Base-by-base conservation (phyloP, 495 filamentous ascomycete genomes). In the Lophium mytilinum region DNA sequence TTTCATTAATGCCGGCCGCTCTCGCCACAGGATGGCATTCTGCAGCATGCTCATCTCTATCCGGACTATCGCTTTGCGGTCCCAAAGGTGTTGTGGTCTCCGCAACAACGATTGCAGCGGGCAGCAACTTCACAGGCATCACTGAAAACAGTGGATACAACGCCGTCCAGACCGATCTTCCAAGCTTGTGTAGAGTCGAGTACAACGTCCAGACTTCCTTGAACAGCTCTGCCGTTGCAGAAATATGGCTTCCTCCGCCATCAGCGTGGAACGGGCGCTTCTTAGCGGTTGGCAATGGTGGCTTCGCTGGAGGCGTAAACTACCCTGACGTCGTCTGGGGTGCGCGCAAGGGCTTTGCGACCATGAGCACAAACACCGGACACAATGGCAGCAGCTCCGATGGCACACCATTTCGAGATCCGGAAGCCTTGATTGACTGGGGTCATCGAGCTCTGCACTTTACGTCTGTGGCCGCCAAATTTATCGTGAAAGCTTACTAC, bases 291-390 rank as follows among this genome's bases (percentile, higher is more conserved):
- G 79, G 79, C 0, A 80, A 80, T 59, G 75, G 76, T 30, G 79
- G 75, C 0, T 80, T 77, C 53, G 73, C 69, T 9, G 76, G 78
- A 11, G 79, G 79, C 0, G 77, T 80, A 60, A 78, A 78, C 56
- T 80, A 73, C 73, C 61, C 73, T 15, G 77, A 81, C 54, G 78
- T 80, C 74, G 77, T 69, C 6, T 68, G 67, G 0, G 74, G 73
- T 6, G 64, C 65, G 0, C 58, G 68, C 0, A 75, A 78, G 49
- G 79, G 79, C 21, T 78, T 78, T 53, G 78, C 80, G 5, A 63
- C 70, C 34, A 70, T 80, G 49, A 78, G 77, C 9, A 84, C 79
- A 0, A 75, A 83, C 57, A 80, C 77, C 4, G 81, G 80, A 5
- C 80, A 84, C 63, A 75, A 74, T 53, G 71, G 69, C 9, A 64